Base-by-base conservation (phyloP, 352 stramenopile species). In the Globisporangium orthogonon region DNA sequence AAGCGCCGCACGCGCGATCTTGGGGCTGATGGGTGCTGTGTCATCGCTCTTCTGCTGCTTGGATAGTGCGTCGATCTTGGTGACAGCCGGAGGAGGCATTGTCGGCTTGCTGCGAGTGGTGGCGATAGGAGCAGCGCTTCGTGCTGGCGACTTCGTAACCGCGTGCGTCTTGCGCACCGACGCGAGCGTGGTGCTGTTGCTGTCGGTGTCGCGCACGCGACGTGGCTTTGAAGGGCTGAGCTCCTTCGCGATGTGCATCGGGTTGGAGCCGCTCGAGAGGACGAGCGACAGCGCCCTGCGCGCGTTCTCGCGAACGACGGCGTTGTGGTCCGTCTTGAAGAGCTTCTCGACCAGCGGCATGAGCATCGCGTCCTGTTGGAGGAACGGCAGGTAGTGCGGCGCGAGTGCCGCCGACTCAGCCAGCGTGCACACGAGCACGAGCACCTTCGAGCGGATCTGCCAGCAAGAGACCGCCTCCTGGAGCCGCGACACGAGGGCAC, bases 201-300 rank as follows among this genome's bases (percentile, higher is more conserved):
- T 10, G 18, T 41, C 14, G 11, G 2, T 39, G 28, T 70, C 66
- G 11, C 55, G 61, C 3, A 71, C 50, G 50, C 81, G 74, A 0
- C 57, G 61, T 53, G 83, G 73, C 7, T 53, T 47, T 0, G 13
- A 4, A 4, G 15, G n/a, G 7, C n/a, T 40, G 10, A 40, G 3
- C 3, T 71, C 62, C 35, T 72, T 74, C 2, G 66, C 59, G 41
- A 86, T 61, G 30, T 73, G 52, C 53, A 65, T 67, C 35, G 70
- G 18, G 51, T 83, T 72, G 0, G 57, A 28, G 15, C 73, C 78
- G 50, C 82, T 78, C 1, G 78, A 85, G 14, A 56, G 71, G 53
- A 86, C 67, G 50, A 88, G 60, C 40, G 78, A 88, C 37, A 85
- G 43, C 18, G 79, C 60, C 40, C 75, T 86, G 18, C 78, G 78